Conservation (phyloP, 805 yeast species). For the Kuraishia cidri region DNA sequence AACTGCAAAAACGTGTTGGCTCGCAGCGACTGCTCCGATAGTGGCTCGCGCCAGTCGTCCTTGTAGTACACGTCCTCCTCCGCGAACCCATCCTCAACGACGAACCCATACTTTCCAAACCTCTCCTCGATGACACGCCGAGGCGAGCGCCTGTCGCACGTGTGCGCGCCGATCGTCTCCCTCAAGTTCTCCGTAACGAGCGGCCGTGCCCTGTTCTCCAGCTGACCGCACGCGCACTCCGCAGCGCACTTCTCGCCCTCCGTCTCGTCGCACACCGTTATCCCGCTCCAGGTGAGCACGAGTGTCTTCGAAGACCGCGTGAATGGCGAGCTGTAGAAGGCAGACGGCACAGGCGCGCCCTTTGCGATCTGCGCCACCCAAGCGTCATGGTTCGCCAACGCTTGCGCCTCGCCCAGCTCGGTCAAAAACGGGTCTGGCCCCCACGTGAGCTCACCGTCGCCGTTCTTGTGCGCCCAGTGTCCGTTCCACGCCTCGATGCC, state of each 20-base stretch:
- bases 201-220: conserved; percentile 11
- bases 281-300: conserved; percentile 28
- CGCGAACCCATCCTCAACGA: conserved; percentile 29
- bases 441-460: conserved; percentile 47
- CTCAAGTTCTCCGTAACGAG: conserved; percentile 37
- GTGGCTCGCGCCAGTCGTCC: conserved; percentile 36
- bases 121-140: conserved; percentile 27
- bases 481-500: conserved; percentile 50
- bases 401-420: conserved; percentile 45
- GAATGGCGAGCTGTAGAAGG: conserved; percentile 53
- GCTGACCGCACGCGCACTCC: conserved; percentile 3
- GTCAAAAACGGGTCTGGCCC: conserved; percentile 59
- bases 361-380: conserved; percentile 32
- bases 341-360: conserved; percentile 50
- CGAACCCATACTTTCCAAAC: conserved; percentile 30
- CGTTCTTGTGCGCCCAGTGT: conserved; percentile 40
- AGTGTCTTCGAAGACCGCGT: conserved; percentile 55
- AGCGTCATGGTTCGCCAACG: conserved; percentile 31
- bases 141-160: conserved; percentile 50
- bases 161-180: conserved; percentile 52
- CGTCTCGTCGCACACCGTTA: background rate
- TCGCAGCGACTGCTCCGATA: conserved; percentile 39
- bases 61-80: conserved; percentile 41
- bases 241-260: conserved; percentile 4
- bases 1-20: conserved; percentile 34